Percentiles rank a stretch among this genome's conserved stretches.
phyloP scores from a whole-genome alignment of 2,329 filamentous ascomycete genomes.

The Lachnellula arida region DNA sequence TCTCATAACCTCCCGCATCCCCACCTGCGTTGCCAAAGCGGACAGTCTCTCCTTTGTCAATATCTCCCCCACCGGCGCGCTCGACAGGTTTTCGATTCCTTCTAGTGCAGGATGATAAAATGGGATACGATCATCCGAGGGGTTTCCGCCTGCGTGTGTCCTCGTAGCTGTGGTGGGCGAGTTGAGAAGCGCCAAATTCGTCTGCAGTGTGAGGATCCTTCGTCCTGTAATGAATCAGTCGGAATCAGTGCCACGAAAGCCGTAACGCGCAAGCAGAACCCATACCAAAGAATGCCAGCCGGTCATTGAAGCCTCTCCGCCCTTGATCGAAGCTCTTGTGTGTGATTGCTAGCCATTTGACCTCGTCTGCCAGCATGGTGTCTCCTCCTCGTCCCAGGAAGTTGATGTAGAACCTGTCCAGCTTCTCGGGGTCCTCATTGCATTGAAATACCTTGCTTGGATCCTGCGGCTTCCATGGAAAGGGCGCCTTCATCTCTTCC shows the following conservation, averaged over 20 bases:
- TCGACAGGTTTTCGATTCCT: slow-evolving; percentile 67
- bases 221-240: slow-evolving; percentile 45
- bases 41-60: slow-evolving; percentile 63
- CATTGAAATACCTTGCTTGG: slow-evolving; percentile 56
- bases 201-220: slow-evolving; percentile 54
- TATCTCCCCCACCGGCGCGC: slow-evolving; percentile 54
- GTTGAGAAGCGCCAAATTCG: slow-evolving; percentile 56
- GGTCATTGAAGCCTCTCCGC: slow-evolving; percentile 88
- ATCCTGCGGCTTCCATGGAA: slow-evolving; percentile 51
- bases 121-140: slow-evolving; percentile 50
- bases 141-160: slow-evolving; percentile 36
- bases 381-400: slow-evolving; percentile 72
- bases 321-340: slow-evolving; percentile 99
- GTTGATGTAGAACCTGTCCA: slow-evolving; percentile 73
- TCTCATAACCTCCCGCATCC: slow-evolving; percentile 69
- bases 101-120: slow-evolving; percentile 67
- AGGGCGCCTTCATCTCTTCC: slow-evolving; percentile 62
- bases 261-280: slow-evolving; percentile 17
- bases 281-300: slow-evolving; percentile 80
- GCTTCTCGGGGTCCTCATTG: slow-evolving; percentile 67
- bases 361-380: slow-evolving; percentile 75
- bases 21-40: slow-evolving; percentile 63
- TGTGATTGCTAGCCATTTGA: slow-evolving; percentile 95
- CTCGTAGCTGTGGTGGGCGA: slow-evolving; percentile 30
- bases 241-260: slow-evolving; percentile 8